phyloP scores from a whole-genome alignment of 306 rosid species.

The Lupinus albus region DNA sequence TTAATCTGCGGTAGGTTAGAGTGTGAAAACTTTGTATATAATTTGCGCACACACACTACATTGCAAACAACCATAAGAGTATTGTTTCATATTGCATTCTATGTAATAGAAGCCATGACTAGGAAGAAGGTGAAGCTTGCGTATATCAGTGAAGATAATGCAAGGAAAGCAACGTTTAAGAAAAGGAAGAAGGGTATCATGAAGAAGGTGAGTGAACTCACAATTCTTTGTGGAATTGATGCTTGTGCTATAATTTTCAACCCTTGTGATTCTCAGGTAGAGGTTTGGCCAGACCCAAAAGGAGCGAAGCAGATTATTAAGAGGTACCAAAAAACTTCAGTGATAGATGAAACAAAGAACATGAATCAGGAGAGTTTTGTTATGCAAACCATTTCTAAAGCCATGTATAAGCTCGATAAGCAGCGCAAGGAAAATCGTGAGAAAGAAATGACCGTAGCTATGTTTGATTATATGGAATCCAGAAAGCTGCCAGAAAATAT shows the following conservation, averaged over 20 bases:
- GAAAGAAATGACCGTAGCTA: slow-evolving; percentile 32
- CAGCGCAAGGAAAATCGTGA: slow-evolving; percentile 13
- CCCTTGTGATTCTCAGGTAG: slow-evolving; percentile 49
- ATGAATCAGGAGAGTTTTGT: slow-evolving; percentile 41
- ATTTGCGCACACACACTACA: no score
- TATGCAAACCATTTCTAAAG: slow-evolving; percentile 36
- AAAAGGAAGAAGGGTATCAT: slow-evolving; percentile 58
- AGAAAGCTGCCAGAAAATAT: slow-evolving; percentile 28
- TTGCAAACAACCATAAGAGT: neutral
- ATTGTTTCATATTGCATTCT: neutral
- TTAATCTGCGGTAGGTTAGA: no score
- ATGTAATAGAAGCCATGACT: slow-evolving; percentile 41
- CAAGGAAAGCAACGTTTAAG: slow-evolving; percentile 54
- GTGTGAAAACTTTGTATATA: no score
- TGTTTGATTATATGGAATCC: slow-evolving; percentile 40
- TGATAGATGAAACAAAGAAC: slow-evolving; percentile 35
- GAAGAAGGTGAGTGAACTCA: slow-evolving; percentile 54
- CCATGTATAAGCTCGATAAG: slow-evolving; percentile 27
- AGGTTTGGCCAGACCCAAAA: slow-evolving; percentile 20
- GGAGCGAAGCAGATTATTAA: slow-evolving; percentile 26
- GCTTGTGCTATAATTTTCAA: slow-evolving; percentile 61
- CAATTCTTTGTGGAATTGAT: slow-evolving; percentile 52
- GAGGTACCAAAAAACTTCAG: neutral
- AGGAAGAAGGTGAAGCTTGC: slow-evolving; percentile 53
- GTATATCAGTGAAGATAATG: slow-evolving; percentile 41